Percentiles rank a stretch among this genome's conserved stretches.
Evolutionary conservation across 1,139 yeast genomes (phyloP).

Genomic region (Geotrichum cucujoidarum): DNA sequence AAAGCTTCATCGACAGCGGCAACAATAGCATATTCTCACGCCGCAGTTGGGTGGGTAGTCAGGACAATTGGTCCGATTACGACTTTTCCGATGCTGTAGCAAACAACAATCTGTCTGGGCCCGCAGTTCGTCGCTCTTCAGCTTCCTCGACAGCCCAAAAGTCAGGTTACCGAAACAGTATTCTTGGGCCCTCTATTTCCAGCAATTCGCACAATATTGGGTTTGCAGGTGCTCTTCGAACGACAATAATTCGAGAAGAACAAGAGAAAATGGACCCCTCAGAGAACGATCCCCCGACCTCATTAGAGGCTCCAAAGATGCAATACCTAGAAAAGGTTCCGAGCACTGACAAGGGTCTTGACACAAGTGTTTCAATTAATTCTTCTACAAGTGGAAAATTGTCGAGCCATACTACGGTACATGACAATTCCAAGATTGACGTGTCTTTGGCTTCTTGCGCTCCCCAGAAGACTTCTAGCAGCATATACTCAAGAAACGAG

Average conservation of each 20-base stretch:
- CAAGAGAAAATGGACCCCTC: slow-evolving; percentile 9
- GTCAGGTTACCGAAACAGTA: too few relatives aligned
- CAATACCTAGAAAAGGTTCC: not conserved
- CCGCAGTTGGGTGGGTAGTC: slow-evolving; percentile 25
- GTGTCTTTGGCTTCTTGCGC: not conserved
- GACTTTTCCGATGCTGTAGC: slow-evolving; percentile 27
- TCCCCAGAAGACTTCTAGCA: not conserved
- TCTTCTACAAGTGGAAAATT: too few relatives aligned
- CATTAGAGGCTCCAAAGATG: too few relatives aligned
- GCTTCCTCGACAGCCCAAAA: not conserved
- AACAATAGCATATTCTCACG: slow-evolving; percentile 12
- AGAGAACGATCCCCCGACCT: not conserved
- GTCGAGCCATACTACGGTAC: too few relatives aligned
- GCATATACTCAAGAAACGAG: not conserved
- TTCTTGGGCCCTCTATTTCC: slow-evolving; percentile 20
- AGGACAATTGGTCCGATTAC: slow-evolving; percentile 27
- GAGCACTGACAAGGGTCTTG: too few relatives aligned
- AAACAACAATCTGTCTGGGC: slow-evolving; percentile 1
- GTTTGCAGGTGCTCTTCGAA: slow-evolving; percentile 33
- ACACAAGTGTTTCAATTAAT: too few relatives aligned
- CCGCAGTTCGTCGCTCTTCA: not conserved
- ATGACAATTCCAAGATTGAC: not conserved
- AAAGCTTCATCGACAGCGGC: not conserved
- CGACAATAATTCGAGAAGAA: slow-evolving; percentile 32
- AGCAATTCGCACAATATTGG: slow-evolving; percentile 28